phyloP scores from a whole-genome alignment of 1,139 yeast species.

The Kodamaea arcana region DNA sequence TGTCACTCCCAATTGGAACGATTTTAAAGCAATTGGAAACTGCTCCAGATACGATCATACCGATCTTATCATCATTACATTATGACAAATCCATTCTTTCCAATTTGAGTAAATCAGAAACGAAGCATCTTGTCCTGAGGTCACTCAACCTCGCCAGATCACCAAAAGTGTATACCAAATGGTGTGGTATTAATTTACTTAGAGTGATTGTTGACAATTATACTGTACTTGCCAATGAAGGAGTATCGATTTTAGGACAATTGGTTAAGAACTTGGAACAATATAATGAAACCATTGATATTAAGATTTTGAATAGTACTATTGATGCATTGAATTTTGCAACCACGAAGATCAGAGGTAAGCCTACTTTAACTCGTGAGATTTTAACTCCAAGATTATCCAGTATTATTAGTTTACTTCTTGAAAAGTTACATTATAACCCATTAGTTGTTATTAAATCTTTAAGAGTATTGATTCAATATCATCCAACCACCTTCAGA shows the following conservation, averaged over 20 bases:
- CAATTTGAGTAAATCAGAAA: conserved; percentile 46
- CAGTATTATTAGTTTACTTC: conserved; percentile 51
- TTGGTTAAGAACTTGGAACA: conserved; percentile 56
- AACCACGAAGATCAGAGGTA: conserved; percentile 62
- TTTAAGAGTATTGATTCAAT: conserved; percentile 45
- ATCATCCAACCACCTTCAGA: conserved; percentile 76
- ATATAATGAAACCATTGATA: conserved; percentile 37
- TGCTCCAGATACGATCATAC: conserved; percentile 33
- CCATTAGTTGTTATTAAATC: conserved; percentile 47
- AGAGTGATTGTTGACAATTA: conserved; percentile 51
- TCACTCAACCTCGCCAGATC: conserved; percentile 52
- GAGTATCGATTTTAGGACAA: conserved; percentile 52
- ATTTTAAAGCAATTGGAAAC: conserved; percentile 34
- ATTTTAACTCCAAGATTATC: conserved; percentile 77
- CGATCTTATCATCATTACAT: conserved; percentile 30
- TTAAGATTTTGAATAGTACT: conserved; percentile 44
- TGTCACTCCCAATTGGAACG: conserved; percentile 34
- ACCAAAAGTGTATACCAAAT: conserved; percentile 44
- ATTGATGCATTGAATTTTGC: conserved; percentile 47
- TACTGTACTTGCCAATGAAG: conserved; percentile 53
- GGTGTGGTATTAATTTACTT: conserved; percentile 62
- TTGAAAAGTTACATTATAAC: conserved; percentile 38
- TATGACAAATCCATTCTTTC: conserved; percentile 30
- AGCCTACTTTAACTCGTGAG: conserved; percentile 82
- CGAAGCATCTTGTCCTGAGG: conserved; percentile 54